These are phyloP conservation scores for Pythium aquatile DNA, from an alignment of 352 stramenopile genomes.

Conservation along the genomic window DNA sequence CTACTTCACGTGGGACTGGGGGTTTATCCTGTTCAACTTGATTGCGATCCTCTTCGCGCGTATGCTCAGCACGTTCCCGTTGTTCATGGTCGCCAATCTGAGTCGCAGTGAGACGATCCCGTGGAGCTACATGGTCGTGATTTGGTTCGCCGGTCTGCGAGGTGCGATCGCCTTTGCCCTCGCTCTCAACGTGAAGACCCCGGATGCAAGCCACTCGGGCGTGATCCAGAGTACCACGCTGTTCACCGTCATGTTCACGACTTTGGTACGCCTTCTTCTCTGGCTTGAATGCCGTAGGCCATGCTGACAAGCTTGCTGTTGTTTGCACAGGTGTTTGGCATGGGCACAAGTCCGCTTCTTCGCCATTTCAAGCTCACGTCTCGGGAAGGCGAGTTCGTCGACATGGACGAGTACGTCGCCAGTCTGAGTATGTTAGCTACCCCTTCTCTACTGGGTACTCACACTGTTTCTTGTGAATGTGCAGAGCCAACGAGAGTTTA, in stretches of 20 bases:
- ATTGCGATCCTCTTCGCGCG: constrained; percentile 62
- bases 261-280: constrained; percentile 20
- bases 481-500: constrained; percentile 47
- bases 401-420: constrained; percentile 4
- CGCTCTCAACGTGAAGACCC: constrained; percentile 62
- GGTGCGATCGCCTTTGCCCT: constrained; percentile 93
- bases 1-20: constrained; percentile 84
- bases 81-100: constrained; percentile 75
- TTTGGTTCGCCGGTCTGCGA: constrained; percentile 92
- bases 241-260: constrained; percentile 59
- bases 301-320: neutral
- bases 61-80: constrained; percentile 75
- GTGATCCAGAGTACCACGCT: constrained; percentile 52
- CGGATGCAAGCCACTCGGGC: constrained; percentile 30
- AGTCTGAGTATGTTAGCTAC: too few relatives aligned
- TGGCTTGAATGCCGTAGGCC: neutral
- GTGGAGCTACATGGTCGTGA: constrained; percentile 70
- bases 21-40: constrained; percentile 75
- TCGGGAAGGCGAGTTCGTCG: constrained; percentile 12
- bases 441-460: neutral
- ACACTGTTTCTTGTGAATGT: constrained; percentile 23
- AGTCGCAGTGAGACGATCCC: constrained; percentile 66
- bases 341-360: constrained; percentile 43
- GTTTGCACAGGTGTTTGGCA: constrained; percentile 33
- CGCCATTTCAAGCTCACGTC: constrained; percentile 26